A percentile compares a stretch with the other conserved stretches of the same genome.
Evolutionary conservation across 768 basidiomycete genomes (phyloP).

Genomic region (Kockovaella imperatae): DNA sequence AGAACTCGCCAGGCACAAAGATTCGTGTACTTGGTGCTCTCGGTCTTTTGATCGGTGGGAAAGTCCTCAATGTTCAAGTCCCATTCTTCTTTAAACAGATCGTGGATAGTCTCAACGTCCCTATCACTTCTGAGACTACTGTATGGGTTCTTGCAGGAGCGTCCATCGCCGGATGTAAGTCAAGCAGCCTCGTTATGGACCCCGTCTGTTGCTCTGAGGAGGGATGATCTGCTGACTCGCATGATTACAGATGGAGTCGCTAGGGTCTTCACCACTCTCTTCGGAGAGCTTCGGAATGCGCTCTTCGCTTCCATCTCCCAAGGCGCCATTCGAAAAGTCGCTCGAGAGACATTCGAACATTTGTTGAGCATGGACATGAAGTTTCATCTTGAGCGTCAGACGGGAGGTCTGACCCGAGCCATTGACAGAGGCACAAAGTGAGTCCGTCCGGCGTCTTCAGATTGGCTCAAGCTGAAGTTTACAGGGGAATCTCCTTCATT

Average conservation of each 20-base stretch:
- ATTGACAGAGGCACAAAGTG: conserved; percentile 98
- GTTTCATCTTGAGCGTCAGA: conserved; percentile 88
- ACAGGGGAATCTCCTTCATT: conserved; percentile 90
- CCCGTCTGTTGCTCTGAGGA: not conserved
- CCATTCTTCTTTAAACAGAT: conserved; percentile 88
- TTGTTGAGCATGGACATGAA: conserved; percentile 79
- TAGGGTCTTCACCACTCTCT: conserved; percentile 79
- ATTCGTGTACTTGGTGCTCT: conserved; percentile 76
- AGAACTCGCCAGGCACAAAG: conserved; percentile 64
- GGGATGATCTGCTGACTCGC: not conserved
- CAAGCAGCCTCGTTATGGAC: not conserved
- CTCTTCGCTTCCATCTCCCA: conserved; percentile 95
- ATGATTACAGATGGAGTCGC: conserved; percentile 69
- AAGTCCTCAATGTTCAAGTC: conserved; percentile 98
- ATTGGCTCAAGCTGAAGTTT: not conserved
- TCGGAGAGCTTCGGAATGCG: conserved; percentile 85
- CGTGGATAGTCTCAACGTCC: conserved; percentile 80
- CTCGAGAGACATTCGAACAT: conserved; percentile 91
- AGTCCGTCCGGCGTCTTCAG: conserved; percentile 19
- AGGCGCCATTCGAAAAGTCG: conserved; percentile 85
- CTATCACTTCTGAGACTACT: conserved; percentile 63
- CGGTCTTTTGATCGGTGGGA: conserved; percentile 68
- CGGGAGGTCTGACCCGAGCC: conserved; percentile 88
- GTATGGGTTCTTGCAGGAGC: conserved; percentile 90
- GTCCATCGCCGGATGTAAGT: conserved; percentile 81